These are phyloP conservation scores for Paraphoma sp. DNA, from an alignment of 2,329 filamentous ascomycete genomes.

Conservation along the genomic window DNA sequence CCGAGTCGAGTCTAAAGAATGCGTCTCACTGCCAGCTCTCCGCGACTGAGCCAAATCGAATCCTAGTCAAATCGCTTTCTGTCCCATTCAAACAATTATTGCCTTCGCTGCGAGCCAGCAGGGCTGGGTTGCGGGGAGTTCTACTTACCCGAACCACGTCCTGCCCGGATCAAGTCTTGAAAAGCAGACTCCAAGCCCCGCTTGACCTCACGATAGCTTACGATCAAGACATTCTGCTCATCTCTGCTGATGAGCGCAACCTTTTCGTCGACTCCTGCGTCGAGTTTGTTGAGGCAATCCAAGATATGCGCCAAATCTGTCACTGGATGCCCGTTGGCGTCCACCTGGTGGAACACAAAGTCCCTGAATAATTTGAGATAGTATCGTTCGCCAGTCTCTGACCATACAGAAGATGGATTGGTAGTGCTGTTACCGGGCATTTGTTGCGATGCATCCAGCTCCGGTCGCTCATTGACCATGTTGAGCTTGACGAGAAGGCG, in stretches of 20 bases:
- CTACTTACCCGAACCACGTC: slow-evolving; percentile 39
- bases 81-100: neutral
- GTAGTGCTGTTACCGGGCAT: slow-evolving; percentile 42
- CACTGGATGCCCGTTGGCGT: slow-evolving; percentile 80
- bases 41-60: no score
- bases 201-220: slow-evolving; percentile 89
- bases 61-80: no score
- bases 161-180: slow-evolving; percentile 58
- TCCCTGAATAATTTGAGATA: slow-evolving; percentile 94
- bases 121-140: slow-evolving; percentile 15
- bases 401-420: slow-evolving; percentile 66
- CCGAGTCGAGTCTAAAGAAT: no score
- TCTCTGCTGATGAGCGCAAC: slow-evolving; percentile 87
- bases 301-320: slow-evolving; percentile 89
- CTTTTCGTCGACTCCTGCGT: slow-evolving; percentile 86
- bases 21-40: no score
- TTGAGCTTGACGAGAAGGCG: slow-evolving; percentile 84
- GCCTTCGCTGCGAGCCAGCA: slow-evolving; percentile 5
- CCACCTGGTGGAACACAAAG: slow-evolving; percentile 96
- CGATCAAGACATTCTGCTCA: slow-evolving; percentile 85
- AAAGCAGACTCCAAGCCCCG: slow-evolving; percentile 67
- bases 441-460: slow-evolving; percentile 73
- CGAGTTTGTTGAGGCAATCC: slow-evolving; percentile 86
- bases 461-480: slow-evolving; percentile 86
- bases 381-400: slow-evolving; percentile 90